These are phyloP conservation scores for Fomitopsis pulvina DNA, from an alignment of 768 basidiomycete genomes.

Conservation along the genomic window DNA sequence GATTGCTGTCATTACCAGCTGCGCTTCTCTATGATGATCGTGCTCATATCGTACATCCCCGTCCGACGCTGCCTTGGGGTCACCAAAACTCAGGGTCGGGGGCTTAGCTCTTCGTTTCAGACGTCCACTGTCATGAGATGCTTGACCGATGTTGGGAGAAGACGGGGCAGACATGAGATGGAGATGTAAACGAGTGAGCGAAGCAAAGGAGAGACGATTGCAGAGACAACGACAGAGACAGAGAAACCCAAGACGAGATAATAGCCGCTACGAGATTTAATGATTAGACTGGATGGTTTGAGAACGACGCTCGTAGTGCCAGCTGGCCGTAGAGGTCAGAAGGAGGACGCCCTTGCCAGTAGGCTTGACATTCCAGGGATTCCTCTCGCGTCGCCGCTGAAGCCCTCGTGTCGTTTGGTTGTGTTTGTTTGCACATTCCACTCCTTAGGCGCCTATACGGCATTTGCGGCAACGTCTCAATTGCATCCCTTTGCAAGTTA, in stretches of 20 bases:
- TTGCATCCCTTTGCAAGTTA: too few species aligned
- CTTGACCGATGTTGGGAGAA: conserved; percentile 33
- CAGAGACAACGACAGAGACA: conserved; percentile 15
- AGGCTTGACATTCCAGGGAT: conserved; percentile 13
- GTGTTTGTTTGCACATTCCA: conserved; percentile 10
- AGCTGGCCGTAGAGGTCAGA: conserved; percentile 20
- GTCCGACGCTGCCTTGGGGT: conserved; percentile 32
- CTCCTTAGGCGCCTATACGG: neutral
- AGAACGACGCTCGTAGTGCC: conserved; percentile 12
- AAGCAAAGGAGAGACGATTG: conserved; percentile 29
- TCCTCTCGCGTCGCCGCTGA: conserved; percentile 8
- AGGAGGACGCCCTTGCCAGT: conserved; percentile 15
- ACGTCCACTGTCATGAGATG: conserved; percentile 31
- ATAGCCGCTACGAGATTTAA: conserved; percentile 4
- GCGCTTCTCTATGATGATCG: conserved; percentile 21
- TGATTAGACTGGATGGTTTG: conserved; percentile 6
- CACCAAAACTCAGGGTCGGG: conserved; percentile 43
- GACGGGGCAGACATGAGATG: conserved; percentile 35
- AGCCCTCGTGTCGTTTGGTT: conserved; percentile 19
- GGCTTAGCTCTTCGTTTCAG: conserved; percentile 45
- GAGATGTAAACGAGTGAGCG: conserved; percentile 28
- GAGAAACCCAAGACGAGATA: conserved; percentile 8
- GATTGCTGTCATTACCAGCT: conserved; percentile 27
- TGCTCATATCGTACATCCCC: conserved; percentile 34
- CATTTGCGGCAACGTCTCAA: too few species aligned